phyloP scores from a whole-genome alignment of 345 rosid genomes.

The Psidium friedrichsthalianum region DNA sequence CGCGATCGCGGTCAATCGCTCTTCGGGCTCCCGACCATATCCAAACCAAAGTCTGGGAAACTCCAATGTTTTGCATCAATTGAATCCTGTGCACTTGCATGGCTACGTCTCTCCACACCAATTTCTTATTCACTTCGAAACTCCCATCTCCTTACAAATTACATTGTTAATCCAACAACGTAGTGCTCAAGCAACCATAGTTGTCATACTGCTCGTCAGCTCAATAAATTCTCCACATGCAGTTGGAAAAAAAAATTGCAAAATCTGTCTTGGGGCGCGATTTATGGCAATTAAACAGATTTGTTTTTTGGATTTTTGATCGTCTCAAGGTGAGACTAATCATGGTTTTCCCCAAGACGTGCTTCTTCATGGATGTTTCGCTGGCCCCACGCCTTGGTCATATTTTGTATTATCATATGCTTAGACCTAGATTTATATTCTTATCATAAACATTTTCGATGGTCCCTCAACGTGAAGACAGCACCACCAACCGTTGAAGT shows the following conservation, averaged over 20 bases:
- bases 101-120: background rate
- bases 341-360: constrained; percentile 3
- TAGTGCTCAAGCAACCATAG: background rate
- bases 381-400: background rate
- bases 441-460: background rate
- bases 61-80: background rate
- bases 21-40: background rate
- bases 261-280: background rate
- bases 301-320: background rate
- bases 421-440: background rate
- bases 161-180: background rate
- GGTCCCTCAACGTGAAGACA: background rate
- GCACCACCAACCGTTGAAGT: background rate
- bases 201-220: background rate
- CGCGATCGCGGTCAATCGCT: background rate
- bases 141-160: background rate
- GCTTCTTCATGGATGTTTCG: constrained; percentile 14
- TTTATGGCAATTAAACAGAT: background rate
- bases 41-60: background rate
- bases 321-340: background rate
- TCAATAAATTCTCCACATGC: background rate
- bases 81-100: background rate
- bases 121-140: background rate
- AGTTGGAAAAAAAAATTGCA: background rate
- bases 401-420: background rate